Base-by-base conservation (phyloP, 2,329 filamentous ascomycete species). In the Colletotrichum plurivorum region DNA sequence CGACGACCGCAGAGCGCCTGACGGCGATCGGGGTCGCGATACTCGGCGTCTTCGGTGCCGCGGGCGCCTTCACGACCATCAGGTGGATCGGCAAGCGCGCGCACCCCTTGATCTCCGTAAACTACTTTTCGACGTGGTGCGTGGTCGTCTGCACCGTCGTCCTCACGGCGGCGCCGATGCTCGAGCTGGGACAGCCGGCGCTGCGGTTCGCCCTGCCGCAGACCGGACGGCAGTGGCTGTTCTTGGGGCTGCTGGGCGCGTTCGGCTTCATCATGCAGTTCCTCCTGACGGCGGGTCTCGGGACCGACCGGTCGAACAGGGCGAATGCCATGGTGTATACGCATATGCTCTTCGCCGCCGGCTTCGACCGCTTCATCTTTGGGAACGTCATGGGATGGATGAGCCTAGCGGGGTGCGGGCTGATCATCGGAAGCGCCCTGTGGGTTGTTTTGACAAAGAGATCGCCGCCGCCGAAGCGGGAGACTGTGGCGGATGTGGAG, bases 221-320 rank as follows among this genome's bases (percentile, higher is more conserved):
- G 4, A 77, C 82, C 27, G 13, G 74, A 48, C 80, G 79, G 60
- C 84, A 95, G 76, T 95, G 93, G 91, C 78, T 82, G 0, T 85
- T 94, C 46, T 81, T 97, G 16, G 62, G 90, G 0, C 87, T 91
- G 45, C 82, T 97, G 4, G 93, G 93, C 0, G 75, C 89, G 0
- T 91, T 91, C 72, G 95, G 95, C 0, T 95, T 97, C 76, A 78
- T 92, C 22, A 92, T 95, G 88, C 95, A 97, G 86, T 94, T 94
- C 73, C 84, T 97, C n/a, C 83, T 97, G 18, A 96, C 94, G 1
- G 87, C 89, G 0, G 94, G 94, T 0, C 81, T 98, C 55, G 82
- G 92, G 25, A 89, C 91, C 70, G 92, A 95, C 75, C 92, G 91
- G 71, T 86, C 85, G 20, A 88, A 89, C 72, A 79, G 85, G 51